phyloP scores from a whole-genome alignment of 495 filamentous ascomycete genomes.

The Monascus purpureus region DNA sequence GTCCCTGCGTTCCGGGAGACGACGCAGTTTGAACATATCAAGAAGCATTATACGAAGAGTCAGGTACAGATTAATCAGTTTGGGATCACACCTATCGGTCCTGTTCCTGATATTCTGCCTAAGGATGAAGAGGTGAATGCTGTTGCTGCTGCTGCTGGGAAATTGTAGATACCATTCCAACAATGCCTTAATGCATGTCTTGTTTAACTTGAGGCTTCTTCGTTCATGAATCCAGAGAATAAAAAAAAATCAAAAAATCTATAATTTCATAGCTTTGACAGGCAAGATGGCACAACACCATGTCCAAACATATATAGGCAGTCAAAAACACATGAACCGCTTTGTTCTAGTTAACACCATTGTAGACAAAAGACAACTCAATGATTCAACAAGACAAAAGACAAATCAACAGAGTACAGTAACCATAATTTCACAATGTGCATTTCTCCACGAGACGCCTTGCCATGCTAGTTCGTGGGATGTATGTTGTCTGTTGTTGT shows the following conservation, averaged over 20 bases:
- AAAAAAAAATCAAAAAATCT: too few relatives aligned
- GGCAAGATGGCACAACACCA: too few relatives aligned
- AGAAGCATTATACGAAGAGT: constrained; percentile 58
- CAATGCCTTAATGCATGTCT: not conserved
- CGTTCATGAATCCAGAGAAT: too few relatives aligned
- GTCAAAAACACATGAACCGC: too few relatives aligned
- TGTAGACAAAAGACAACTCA: too few relatives aligned
- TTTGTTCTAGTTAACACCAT: too few relatives aligned
- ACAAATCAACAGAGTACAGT: constrained; percentile 2
- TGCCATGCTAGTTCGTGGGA: constrained; percentile 28
- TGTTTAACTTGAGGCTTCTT: not conserved
- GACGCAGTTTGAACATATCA: constrained; percentile 57
- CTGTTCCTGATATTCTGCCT: constrained; percentile 45
- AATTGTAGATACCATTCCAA: not conserved
- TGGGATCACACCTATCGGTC: constrained; percentile 51
- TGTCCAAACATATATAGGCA: too few relatives aligned
- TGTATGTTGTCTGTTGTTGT: constrained; percentile 11
- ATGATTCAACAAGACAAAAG: not conserved
- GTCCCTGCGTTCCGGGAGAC: constrained; percentile 45
- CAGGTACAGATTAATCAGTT: constrained; percentile 55
- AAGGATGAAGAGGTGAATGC: constrained; percentile 47
- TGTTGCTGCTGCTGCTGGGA: constrained; percentile 21
- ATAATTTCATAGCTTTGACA: too few relatives aligned
- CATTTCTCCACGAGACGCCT: constrained; percentile 22
- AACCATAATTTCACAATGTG: too few relatives aligned